Percentiles rank a stretch among this genome's conserved stretches.
phyloP scores from a whole-genome alignment of 2,329 filamentous ascomycete species.

The Arachnomyces sp. region DNA sequence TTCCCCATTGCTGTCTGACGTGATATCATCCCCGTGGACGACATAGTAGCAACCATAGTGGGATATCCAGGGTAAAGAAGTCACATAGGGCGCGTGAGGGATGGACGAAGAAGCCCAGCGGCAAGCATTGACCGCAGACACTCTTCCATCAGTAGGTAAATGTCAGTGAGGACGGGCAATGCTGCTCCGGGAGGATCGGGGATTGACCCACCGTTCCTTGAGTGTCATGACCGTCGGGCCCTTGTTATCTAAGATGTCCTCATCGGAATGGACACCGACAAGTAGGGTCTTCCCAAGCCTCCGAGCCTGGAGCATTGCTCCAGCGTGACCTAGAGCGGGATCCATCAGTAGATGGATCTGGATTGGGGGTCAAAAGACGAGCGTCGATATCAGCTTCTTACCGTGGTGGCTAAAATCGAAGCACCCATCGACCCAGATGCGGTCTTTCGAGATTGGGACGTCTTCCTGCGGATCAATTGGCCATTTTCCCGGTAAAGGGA shows the following conservation, averaged over 20 bases:
- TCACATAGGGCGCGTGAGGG: constrained; percentile 86
- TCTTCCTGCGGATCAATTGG: constrained; percentile 58
- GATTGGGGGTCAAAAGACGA: not conserved
- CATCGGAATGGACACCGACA: constrained; percentile 91
- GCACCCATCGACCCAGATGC: constrained; percentile 97
- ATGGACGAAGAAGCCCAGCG: constrained; percentile 85
- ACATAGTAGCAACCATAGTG: constrained; percentile 95
- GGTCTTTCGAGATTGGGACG: constrained; percentile 51
- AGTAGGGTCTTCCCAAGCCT: constrained; percentile 81
- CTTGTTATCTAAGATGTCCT: constrained; percentile 93
- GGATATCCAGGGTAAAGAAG: constrained; percentile 82
- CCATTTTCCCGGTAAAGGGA: constrained; percentile 51
- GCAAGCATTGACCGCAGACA: constrained; percentile 87
- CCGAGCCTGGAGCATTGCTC: constrained; percentile 91
- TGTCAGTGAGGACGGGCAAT: constrained; percentile 5
- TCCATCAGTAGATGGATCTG: constrained; percentile 4
- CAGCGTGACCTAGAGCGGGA: constrained; percentile 65
- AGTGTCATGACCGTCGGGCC: constrained; percentile 96
- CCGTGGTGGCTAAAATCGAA: constrained; percentile 99
- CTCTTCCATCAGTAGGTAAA: constrained; percentile 38
- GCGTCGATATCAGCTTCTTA: constrained; percentile 30
- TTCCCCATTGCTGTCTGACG: constrained; percentile 82
- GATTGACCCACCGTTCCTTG: constrained; percentile 58
- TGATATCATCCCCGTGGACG: constrained; percentile 95
- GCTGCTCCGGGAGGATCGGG: constrained; percentile 4